Base-by-base conservation (phyloP, 1,139 yeast genomes). In the Kodamaea fungicola region DNA sequence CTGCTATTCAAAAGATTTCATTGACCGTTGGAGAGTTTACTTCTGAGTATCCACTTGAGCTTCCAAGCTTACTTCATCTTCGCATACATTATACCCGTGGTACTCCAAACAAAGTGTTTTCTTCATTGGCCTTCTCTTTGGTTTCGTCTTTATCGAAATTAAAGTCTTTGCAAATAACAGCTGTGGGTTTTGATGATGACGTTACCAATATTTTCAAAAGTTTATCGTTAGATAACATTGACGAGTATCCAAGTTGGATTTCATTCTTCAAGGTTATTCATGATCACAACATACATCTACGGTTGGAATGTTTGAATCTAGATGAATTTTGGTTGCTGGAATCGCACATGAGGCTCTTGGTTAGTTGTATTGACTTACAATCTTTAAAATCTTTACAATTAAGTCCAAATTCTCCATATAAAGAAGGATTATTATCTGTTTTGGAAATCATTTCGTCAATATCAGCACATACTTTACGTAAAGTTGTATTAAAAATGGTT, bases 211-310 rank as follows among this genome's bases (percentile, higher is more conserved):
- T 32, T 10, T 25, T 33, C 24, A 25, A 23, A 26, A 21, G 38
- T 28, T 22, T 28, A 26, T 38, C 34, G 19, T 34, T 26, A 33
- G 30, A 16, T 12, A 25, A 12, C 34, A 33, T 13, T 33, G 34
- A 22, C 30, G 23, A 10, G 9, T 35, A 32, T 10, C 46, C 49
- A 5, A 29, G 39, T 2, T 55, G 59, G 59, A 28, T 45, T 10
- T 30, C 36, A 10, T 51, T 55, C 35, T 50, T 55, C 28, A 27
- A 35, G 8, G 44, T 33, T 2, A 37, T 50, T 10, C 23, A 32
- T 1, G 33, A 35, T 2, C 31, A 34, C 6, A 35, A 33, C 3
- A 26, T 26, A 2, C 19, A 25, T 12, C 37, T 54, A 12, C 9
- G 22, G 7, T 33, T 55, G 16, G 22, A 22, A 4, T 34, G 42